phyloP scores from a whole-genome alignment of 106 monocot species.

The Vanilla planifolia region DNA sequence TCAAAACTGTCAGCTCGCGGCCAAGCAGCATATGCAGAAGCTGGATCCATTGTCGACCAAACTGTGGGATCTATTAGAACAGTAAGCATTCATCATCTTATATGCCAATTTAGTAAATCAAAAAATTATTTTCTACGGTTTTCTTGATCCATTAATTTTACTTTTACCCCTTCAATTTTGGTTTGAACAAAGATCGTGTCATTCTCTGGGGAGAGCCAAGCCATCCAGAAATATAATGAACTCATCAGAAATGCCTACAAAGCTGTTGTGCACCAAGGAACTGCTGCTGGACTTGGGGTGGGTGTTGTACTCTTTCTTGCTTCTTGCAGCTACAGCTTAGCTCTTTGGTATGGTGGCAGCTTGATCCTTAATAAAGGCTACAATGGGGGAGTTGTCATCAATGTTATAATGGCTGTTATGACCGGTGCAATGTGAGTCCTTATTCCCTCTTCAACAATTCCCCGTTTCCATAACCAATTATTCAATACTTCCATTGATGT shows the following conservation, averaged over 20 bases:
- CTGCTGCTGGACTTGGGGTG: conserved; percentile 32
- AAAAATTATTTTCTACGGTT: too few species aligned
- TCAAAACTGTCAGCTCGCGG: conserved; percentile 35
- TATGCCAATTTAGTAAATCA: neutral
- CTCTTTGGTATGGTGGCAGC: conserved; percentile 59
- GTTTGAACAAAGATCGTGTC: conserved; percentile 34
- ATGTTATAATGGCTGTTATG: conserved; percentile 53
- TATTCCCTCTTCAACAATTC: neutral
- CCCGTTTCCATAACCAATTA: too few species aligned
- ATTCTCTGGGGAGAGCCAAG: conserved; percentile 48
- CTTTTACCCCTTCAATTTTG: neutral
- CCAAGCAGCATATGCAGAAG: conserved; percentile 52
- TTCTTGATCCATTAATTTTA: neutral
- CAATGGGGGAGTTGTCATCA: conserved; percentile 57
- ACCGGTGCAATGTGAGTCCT: conserved; percentile 45
- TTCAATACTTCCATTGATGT: too few species aligned
- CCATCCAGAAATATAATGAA: conserved; percentile 26
- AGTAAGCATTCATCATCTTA: conserved; percentile 19
- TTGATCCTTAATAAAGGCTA: conserved; percentile 59
- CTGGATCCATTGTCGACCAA: conserved; percentile 64
- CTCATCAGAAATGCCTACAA: conserved; percentile 31
- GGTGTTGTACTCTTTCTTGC: conserved; percentile 33
- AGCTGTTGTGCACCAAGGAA: conserved; percentile 37
- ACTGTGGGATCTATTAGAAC: conserved; percentile 79
- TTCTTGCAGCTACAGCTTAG: conserved; percentile 53